Evolutionary conservation across 2,329 filamentous ascomycete genomes (phyloP), one percentile per base, ranked within the genome.

Genomic region (Aspergillus sp.): DNA sequence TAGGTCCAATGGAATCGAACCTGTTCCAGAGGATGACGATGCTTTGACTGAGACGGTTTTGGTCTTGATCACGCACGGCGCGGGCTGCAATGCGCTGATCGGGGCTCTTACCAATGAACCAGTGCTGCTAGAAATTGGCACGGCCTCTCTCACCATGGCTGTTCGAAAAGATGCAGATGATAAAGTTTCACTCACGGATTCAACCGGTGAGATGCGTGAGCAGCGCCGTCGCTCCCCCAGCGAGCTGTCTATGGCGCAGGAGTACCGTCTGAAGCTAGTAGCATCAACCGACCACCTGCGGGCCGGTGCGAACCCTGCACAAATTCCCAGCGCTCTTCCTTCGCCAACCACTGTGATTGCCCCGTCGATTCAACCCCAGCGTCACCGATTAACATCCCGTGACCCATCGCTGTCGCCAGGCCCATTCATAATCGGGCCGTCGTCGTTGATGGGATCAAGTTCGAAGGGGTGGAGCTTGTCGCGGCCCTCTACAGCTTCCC

Each of bases 21-120:
- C 19, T 19, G 19, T 19, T 19, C 19, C 19, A 19, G 19, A 19
- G 4, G 74, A 78, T 2, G 77, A 81, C 0, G 80, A 86, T 10
- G 79, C 83, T 19, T 76, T 82, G 30, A 76, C 81, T 1, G 87
- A 95, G 54, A 79, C 90, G 1, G 83, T 97, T 1, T 73, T 98
- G 11, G 76, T 98, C 33, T 70, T 98, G 6, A 86, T 98, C 19
- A 95, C 93, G 0, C 93, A 98, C 61, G 91, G 91, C 26, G 93
- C 93, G 10, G 93, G 93, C 33, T 95, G 91, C 68, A 98, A 98
- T 69, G 93, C 93, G 2, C 70, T 98, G 36, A 90, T 98, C 49
- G 90, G 91, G 9, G 90, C 90, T 27, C 79, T 98, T 51, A 94
- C 90, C 0, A 87, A 91, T 47, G 87, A 95, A 58, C 91, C 93